These are phyloP conservation scores for Themeda triandra DNA, from an alignment of 176 grass and related monocot species.

Conservation along the genomic window DNA sequence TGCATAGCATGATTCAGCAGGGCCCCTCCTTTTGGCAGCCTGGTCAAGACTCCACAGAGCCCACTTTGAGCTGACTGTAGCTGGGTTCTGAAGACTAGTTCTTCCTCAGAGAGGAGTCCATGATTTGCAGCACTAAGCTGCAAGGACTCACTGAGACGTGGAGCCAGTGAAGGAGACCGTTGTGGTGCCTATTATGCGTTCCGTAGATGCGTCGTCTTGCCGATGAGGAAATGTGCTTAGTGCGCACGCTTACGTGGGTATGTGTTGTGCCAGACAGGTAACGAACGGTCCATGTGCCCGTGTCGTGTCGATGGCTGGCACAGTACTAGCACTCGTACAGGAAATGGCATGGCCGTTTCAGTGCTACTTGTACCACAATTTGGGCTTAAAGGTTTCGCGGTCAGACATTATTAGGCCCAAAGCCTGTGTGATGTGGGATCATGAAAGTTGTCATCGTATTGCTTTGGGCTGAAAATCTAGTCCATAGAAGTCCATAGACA, in stretches of 20 bases:
- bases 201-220: background rate
- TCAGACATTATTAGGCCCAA: background rate
- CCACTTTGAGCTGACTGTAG: background rate
- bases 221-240: background rate
- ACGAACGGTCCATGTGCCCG: background rate
- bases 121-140: slow-evolving; percentile 2
- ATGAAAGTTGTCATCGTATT: background rate
- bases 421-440: background rate
- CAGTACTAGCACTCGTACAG: background rate
- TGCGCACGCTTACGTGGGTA: background rate
- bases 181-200: background rate
- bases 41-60: background rate
- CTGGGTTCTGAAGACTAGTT: background rate
- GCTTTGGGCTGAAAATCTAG: background rate
- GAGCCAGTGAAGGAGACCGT: background rate
- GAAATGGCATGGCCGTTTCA: background rate
- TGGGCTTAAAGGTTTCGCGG: background rate
- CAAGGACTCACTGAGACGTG: background rate
- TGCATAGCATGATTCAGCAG: slow-evolving; percentile 29
- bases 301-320: background rate
- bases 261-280: slow-evolving; percentile 21
- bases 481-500: no score
- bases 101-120: background rate
- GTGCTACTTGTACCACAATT: background rate
- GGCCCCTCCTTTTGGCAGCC: background rate